Base-by-base conservation (phyloP, 2,329 filamentous ascomycete species). In the Tolypocladium endophyticum region DNA sequence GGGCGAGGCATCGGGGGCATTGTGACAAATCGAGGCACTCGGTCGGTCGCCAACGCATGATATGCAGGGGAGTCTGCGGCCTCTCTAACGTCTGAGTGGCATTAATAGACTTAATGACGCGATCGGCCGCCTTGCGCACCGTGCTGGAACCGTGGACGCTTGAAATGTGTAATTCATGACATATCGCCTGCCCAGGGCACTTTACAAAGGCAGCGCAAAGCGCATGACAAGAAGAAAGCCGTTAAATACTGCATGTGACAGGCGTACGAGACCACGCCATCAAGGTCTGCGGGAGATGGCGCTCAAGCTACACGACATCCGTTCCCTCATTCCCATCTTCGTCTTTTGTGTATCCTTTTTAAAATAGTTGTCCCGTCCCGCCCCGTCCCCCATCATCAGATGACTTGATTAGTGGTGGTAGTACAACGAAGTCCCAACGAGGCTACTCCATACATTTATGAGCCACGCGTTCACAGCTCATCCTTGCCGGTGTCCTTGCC, bases 401-500 rank as follows among this genome's bases (percentile, higher is more conserved):
- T 16, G 50, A 36, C 4, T 54, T 35, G 30, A 54, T 54, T 54
- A 54, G 20, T 36, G 50, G 50, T 54, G 30, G 50, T 54, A 36
- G 30, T 54, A 54, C 50, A 54, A 54, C 30, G 50, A 35, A 23
- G 50, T 18, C 18, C 18, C 50, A 11, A 8, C 50, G 12, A 54
- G 11, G 50, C 30, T 14, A 6, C 11, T 35, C 30, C 20, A 52
- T 23, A 36, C 39, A 36, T 23, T 20, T 4, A 54, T 33, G 50
- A 54, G 50, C 30, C 20, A 20, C 30, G 20, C 35, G 4, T n/a
- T 23, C 33, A 54, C 58, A 75, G 66, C 67, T 76, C 72, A 39
- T 76, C 74, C 61, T 71, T 73, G 55, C 65, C 69, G 18, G 78
- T 82, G 35, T 76, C 74, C 61, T 71, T 73, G 55, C 65, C 69